These are phyloP conservation scores for Camellia japonica DNA, from an alignment of 148 eudicot genomes.

Conservation along the genomic window DNA sequence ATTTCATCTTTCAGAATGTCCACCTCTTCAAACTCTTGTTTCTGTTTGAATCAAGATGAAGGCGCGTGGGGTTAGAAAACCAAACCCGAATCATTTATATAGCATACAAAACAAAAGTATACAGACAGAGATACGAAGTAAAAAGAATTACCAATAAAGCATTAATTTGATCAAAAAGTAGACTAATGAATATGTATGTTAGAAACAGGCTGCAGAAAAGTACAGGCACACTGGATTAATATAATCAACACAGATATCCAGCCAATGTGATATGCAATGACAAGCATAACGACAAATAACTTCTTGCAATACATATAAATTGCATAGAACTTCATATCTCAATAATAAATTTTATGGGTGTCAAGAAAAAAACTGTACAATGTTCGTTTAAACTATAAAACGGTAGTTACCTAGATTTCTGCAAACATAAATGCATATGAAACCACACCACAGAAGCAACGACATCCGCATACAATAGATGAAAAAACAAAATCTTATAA, in stretches of 20 bases:
- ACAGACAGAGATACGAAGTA: neutral
- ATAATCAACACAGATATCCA: neutral
- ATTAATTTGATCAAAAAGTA: neutral
- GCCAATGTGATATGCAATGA: too few relatives aligned
- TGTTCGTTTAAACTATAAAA: neutral
- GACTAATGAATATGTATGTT: neutral
- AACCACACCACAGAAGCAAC: too few relatives aligned
- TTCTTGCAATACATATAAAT: too few relatives aligned
- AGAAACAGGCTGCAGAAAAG: neutral
- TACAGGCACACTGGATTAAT: neutral
- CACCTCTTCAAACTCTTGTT: slow-evolving; percentile 37
- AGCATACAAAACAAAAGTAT: neutral
- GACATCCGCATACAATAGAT: too few relatives aligned
- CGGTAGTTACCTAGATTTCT: too few relatives aligned
- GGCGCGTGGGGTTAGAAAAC: neutral
- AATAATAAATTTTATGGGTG: too few relatives aligned
- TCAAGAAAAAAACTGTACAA: too few relatives aligned
- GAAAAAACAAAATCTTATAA: too few relatives aligned
- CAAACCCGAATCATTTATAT: neutral
- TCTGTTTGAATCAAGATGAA: slow-evolving; percentile 27
- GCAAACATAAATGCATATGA: too few relatives aligned
- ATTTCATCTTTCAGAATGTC: slow-evolving; percentile 53
- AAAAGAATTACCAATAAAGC: neutral
- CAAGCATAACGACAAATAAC: too few relatives aligned
- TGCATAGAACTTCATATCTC: too few relatives aligned